Evolutionary conservation across 1,139 yeast species (phyloP).

Genomic region (Blastobotrys indianensis): DNA sequence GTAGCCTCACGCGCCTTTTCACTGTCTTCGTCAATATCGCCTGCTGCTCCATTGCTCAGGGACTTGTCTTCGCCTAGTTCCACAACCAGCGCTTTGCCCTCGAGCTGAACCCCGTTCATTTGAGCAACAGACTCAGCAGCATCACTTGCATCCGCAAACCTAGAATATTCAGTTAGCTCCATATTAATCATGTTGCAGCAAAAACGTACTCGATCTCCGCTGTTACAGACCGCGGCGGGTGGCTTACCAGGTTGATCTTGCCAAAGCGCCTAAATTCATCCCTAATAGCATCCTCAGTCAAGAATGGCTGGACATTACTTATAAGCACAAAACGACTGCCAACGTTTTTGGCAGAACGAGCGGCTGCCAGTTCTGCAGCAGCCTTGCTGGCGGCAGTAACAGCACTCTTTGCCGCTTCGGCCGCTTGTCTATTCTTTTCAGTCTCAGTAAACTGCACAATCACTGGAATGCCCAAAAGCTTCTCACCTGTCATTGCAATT

Average conservation of each 20-base stretch:
- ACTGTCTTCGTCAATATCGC: no score
- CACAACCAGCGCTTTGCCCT: no score
- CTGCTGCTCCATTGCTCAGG: no score
- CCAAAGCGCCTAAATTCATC: slow-evolving; percentile 35
- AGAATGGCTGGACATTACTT: slow-evolving; percentile 32
- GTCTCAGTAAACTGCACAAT: slow-evolving; percentile 36
- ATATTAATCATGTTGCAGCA: no score
- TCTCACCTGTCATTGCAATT: slow-evolving; percentile 33
- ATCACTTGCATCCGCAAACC: no score
- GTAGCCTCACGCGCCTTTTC: no score
- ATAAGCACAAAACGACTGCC: slow-evolving; percentile 27
- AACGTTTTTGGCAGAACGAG: neutral
- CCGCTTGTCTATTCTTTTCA: slow-evolving; percentile 34
- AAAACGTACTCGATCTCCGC: slow-evolving; percentile 5
- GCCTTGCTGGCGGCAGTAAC: neutral
- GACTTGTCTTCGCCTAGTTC: no score
- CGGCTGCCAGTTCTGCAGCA: neutral
- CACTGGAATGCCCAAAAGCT: slow-evolving; percentile 34
- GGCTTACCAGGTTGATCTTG: slow-evolving; percentile 20
- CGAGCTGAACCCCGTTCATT: no score
- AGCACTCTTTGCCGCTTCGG: slow-evolving; percentile 11
- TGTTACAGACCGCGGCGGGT: no score
- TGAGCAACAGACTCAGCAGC: no score
- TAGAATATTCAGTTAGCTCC: no score
- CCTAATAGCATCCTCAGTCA: slow-evolving; percentile 31